Conservation (phyloP, 208 protist genomes). For the Trypanosoma mega region DNA sequence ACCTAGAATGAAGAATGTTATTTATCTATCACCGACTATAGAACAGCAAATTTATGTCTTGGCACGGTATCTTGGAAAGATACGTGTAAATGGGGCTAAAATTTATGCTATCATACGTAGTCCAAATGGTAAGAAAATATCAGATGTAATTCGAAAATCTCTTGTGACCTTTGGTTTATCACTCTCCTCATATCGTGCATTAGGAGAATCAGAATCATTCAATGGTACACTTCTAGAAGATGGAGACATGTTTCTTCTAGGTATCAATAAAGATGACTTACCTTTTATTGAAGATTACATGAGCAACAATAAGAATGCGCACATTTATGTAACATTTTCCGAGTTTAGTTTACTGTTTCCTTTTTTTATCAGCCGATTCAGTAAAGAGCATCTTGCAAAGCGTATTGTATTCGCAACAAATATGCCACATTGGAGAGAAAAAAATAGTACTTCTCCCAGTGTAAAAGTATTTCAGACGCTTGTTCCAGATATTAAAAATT, state of each 20-base stretch:
- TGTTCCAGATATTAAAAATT: background rate
- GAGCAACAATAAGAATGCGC: background rate
- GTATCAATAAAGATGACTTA: background rate
- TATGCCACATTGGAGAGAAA: slow-evolving; percentile 12
- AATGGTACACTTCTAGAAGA: background rate
- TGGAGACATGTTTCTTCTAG: slow-evolving; percentile 4
- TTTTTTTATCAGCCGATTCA: background rate
- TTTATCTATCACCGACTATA: slow-evolving; percentile 21
- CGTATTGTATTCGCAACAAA: slow-evolving; percentile 8
- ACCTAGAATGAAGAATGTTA: slow-evolving; percentile 5
- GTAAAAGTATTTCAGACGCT: background rate
- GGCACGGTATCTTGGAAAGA: slow-evolving; percentile 8
- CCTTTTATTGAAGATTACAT: background rate
- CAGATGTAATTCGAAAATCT: background rate
- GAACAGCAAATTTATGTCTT: slow-evolving; percentile 29
- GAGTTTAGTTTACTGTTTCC: background rate
- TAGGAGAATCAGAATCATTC: background rate
- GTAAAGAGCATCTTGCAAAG: background rate
- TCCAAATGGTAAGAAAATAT: background rate
- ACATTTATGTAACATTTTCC: background rate
- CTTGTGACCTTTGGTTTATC: background rate
- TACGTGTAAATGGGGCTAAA: background rate
- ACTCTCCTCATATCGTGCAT: background rate
- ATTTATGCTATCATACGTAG: slow-evolving; percentile 9
- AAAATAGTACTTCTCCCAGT: background rate